These are phyloP conservation scores for Salvia miltiorrhiza DNA, from an alignment of 257 asterid genomes.

Conservation along the genomic window DNA sequence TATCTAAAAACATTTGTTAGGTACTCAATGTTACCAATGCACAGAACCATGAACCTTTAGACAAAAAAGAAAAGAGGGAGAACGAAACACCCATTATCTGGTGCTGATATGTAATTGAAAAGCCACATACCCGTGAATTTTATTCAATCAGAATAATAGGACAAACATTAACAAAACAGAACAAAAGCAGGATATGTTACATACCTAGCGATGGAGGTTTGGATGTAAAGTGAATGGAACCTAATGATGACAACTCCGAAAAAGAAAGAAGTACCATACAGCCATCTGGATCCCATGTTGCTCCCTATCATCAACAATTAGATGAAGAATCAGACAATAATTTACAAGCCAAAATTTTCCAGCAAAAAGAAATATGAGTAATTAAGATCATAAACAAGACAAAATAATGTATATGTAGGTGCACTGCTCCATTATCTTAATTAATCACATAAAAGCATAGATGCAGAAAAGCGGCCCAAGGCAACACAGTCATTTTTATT, in stretches of 20 bases:
- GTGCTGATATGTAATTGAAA: neutral
- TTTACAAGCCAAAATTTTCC: neutral
- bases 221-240: slow-evolving; percentile 89
- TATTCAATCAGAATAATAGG: slow-evolving; percentile 9
- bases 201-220: slow-evolving; percentile 93
- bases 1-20: too few relatives aligned
- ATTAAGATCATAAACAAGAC: neutral
- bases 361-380: neutral
- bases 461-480: too few relatives aligned
- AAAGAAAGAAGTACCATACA: slow-evolving; percentile 74
- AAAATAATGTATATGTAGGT: neutral
- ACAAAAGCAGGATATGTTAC: slow-evolving; percentile 13
- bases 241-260: slow-evolving; percentile 70
- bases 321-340: slow-evolving; percentile 18
- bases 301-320: slow-evolving; percentile 58
- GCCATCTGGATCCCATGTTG: slow-evolving; percentile 97
- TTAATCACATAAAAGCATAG: neutral
- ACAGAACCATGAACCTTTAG: too few relatives aligned
- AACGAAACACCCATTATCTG: neutral
- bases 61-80: too few relatives aligned
- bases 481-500: neutral
- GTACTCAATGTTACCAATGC: too few relatives aligned
- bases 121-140: neutral
- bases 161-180: neutral
- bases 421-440: slow-evolving; percentile 6